Conservation (phyloP, 805 yeast species). For the Yarrowia sp. region DNA sequence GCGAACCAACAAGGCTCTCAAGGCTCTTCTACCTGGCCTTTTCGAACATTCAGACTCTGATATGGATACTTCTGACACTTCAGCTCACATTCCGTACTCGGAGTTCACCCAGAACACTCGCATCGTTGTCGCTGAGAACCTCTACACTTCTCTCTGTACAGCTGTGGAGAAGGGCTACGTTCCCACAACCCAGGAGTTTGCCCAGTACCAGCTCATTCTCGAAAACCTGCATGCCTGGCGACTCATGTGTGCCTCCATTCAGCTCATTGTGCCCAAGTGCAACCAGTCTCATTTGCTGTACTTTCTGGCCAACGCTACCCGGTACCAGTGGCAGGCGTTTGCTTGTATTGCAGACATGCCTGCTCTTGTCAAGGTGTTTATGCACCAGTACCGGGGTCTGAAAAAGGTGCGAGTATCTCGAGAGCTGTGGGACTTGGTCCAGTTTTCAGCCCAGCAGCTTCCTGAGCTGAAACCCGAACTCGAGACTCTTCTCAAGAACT, state of each 20-base stretch:
- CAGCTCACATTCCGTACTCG: background rate
- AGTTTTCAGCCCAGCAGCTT: slow-evolving; percentile 41
- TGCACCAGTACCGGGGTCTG: slow-evolving; percentile 41
- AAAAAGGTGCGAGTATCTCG: slow-evolving; percentile 42
- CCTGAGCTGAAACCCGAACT: slow-evolving; percentile 43
- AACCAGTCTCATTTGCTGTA: slow-evolving; percentile 48
- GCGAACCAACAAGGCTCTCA: background rate
- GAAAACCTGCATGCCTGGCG: slow-evolving; percentile 27
- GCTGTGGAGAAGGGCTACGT: slow-evolving; percentile 13
- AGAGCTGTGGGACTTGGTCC: slow-evolving; percentile 44
- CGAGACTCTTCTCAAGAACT: slow-evolving; percentile 42
- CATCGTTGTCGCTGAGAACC: slow-evolving; percentile 13
- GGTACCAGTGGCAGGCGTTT: slow-evolving; percentile 42
- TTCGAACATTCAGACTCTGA: background rate
- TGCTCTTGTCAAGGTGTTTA: slow-evolving; percentile 42
- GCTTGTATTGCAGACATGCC: slow-evolving; percentile 43
- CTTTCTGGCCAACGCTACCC: slow-evolving; percentile 50
- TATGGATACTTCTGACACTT: background rate
- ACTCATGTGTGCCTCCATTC: slow-evolving; percentile 22
- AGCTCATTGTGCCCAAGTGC: slow-evolving; percentile 9
- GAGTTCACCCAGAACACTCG: slow-evolving; percentile 31
- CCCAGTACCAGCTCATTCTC: slow-evolving; percentile 18
- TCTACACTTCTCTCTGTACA: background rate
- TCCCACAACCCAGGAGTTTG: slow-evolving; percentile 20
- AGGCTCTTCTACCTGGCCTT: background rate